A percentile compares a stretch with the other conserved stretches of the same genome.
These are phyloP conservation scores for Novymonas esmeraldas DNA, from an alignment of 208 protist genomes.

Conservation along the genomic window DNA sequence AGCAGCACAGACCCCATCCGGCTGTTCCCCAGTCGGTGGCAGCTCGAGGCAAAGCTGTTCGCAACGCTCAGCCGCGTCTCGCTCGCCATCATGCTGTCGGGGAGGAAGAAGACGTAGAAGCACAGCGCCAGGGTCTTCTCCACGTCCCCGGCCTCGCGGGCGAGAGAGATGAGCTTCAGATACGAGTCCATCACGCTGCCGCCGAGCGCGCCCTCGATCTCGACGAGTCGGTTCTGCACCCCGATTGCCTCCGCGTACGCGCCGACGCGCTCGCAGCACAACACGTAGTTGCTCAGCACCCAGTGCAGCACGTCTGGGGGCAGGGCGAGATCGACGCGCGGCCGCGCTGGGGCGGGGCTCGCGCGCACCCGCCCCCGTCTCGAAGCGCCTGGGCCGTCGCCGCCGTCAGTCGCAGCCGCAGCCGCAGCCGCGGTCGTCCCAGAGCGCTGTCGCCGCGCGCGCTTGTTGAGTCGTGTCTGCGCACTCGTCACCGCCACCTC, in stretches of 20 bases:
- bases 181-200: slow-evolving; percentile 46
- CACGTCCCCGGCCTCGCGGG: slow-evolving; percentile 44
- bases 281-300: slow-evolving; percentile 69
- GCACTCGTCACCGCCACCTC: slow-evolving; percentile 17
- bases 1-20: slow-evolving; percentile 58
- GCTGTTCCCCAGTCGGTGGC: slow-evolving; percentile 60
- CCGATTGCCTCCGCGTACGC: slow-evolving; percentile 48
- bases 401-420: neutral
- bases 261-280: slow-evolving; percentile 63
- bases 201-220: slow-evolving; percentile 52
- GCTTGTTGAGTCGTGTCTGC: slow-evolving; percentile 22
- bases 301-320: slow-evolving; percentile 63
- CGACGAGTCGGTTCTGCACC: slow-evolving; percentile 58
- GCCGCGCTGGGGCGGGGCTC: neutral
- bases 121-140: slow-evolving; percentile 57
- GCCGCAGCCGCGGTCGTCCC: slow-evolving; percentile 4
- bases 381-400: neutral
- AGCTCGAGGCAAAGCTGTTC: slow-evolving; percentile 58
- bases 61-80: slow-evolving; percentile 51
- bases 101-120: slow-evolving; percentile 70
- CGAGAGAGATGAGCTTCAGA: slow-evolving; percentile 54
- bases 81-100: slow-evolving; percentile 48
- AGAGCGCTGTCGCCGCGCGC: slow-evolving; percentile 23
- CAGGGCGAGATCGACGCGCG: slow-evolving; percentile 16
- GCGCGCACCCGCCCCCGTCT: neutral